phyloP scores from a whole-genome alignment of 1,139 yeast species.

The Hyphopichia wangnamkhiaoensis region DNA sequence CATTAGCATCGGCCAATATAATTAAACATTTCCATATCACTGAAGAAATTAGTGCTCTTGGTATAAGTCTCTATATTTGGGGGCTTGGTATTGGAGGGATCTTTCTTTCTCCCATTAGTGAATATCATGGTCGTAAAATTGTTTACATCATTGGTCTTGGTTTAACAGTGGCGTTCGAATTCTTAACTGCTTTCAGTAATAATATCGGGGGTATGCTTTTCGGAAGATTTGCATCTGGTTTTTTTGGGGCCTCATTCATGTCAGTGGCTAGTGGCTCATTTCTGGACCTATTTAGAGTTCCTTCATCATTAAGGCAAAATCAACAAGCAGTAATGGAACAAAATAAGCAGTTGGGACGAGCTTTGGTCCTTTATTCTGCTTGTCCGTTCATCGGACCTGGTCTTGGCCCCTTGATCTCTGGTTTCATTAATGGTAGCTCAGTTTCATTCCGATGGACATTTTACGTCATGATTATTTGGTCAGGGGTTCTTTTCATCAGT shows the following conservation, averaged over 20 bases:
- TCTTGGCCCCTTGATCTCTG: conserved; percentile 32
- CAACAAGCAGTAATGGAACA: conserved; percentile 13
- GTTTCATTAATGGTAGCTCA: conserved; percentile 25
- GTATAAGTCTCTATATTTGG: conserved; percentile 31
- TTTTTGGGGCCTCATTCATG: conserved; percentile 35
- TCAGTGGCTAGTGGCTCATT: conserved; percentile 38
- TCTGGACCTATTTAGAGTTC: conserved; percentile 28
- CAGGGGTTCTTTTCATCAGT: conserved; percentile 14
- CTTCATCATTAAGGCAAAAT: conserved; percentile 7
- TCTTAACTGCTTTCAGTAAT: conserved; percentile 27
- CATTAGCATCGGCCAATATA: conserved; percentile 27
- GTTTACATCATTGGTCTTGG: conserved; percentile 27
- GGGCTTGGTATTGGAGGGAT: conserved; percentile 36
- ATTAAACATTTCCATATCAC: conserved; percentile 24
- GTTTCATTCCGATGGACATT: conserved; percentile 28
- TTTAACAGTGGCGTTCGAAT: conserved; percentile 24
- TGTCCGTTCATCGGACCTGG: conserved; percentile 38
- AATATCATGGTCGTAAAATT: conserved; percentile 32
- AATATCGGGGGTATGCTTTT: conserved; percentile 31
- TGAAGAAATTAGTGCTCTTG: conserved; percentile 29
- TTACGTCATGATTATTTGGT: conserved; percentile 25
- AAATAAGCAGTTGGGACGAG: conserved; percentile 25
- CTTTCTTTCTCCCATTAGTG: conserved; percentile 34
- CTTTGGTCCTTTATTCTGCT: conserved; percentile 30
- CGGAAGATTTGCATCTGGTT: conserved; percentile 35